Evolutionary conservation across 2,329 filamentous ascomycete species (phyloP).

Genomic region (Xylariaceae sp.): DNA sequence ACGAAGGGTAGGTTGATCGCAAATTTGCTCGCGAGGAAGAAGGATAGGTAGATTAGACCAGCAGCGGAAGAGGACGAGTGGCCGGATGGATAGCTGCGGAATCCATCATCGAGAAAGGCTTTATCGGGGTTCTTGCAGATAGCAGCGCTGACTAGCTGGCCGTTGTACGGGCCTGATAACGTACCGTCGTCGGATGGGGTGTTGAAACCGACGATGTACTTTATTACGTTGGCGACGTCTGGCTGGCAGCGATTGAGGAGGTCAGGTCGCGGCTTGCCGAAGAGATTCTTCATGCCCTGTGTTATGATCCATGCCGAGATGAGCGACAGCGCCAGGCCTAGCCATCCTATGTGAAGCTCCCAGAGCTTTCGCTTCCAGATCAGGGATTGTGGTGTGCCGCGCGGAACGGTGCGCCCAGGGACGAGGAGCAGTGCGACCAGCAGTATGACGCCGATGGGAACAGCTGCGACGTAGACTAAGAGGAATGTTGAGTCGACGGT

Average conservation of each 20-base stretch:
- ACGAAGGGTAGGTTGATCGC: constrained; percentile 71
- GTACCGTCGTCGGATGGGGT: constrained; percentile 37
- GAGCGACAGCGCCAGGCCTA: constrained; percentile 74
- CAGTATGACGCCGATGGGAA: constrained; percentile 67
- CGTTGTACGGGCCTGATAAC: constrained; percentile 38
- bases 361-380: constrained; percentile 82
- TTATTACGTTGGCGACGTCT: constrained; percentile 60
- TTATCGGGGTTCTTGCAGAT: constrained; percentile 71
- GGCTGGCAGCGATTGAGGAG: constrained; percentile 77
- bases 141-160: constrained; percentile 67
- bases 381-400: constrained; percentile 59
- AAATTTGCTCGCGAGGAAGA: constrained; percentile 85
- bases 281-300: constrained; percentile 78
- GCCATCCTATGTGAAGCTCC: constrained; percentile 84
- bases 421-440: constrained; percentile 68
- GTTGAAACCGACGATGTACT: constrained; percentile 56
- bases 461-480: constrained; percentile 58
- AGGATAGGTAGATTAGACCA: constrained; percentile 78
- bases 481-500: constrained; percentile 68
- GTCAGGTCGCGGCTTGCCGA: constrained; percentile 73
- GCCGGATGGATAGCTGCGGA: constrained; percentile 78
- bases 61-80: constrained; percentile 74
- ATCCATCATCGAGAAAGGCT: constrained; percentile 70
- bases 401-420: constrained; percentile 66
- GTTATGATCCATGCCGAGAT: constrained; percentile 76